Evolutionary conservation across 257 asterid genomes (phyloP), one percentile per base, ranked within the genome.

Genomic region (Solanum tacnaense): DNA sequence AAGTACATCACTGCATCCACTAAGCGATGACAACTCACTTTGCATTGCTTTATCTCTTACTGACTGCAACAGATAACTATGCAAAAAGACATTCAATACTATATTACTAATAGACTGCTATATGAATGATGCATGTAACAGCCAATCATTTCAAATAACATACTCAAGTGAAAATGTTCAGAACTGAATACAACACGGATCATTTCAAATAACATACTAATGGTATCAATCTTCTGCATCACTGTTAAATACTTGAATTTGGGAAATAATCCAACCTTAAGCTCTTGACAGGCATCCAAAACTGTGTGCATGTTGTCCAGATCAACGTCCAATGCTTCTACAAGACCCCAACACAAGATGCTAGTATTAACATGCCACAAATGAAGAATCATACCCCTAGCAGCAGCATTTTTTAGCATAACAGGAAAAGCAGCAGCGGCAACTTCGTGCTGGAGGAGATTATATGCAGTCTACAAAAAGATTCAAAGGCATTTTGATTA

Each of bases 211-310:
- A 81, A 46, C 85, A 81, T 18, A 29, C 44, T 81, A 81, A 49
- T 46, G 41, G 20, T 49, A 81, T 81, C 85, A 27, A 81, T 44
- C 4, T 27, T 44, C 13, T 46, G 70, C 46, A 62, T 35, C 82
- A 39, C 52, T 32, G 65, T 46, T 18, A 13, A 87, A 70, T 72
- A 41, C 60, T 84, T 58, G 83, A 83, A 71, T 72, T 39, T 23
- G 56, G 65, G 25, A 90, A 39, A 25, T 88, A 87, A 67, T 68
- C 92, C 84, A 86, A 95, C 99, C 99, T 97, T 94, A 86, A 94
- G 89, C 89, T 97, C 98, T 90, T 94, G 95, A 89, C 98, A 96
- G 76, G 91, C 93, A 89, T 97, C 99, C 95, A 95, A 89, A 88
- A 95, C 91, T 91, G 92, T 92, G 34, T 70, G 85, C 71, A 91